phyloP scores from a whole-genome alignment of 2,329 filamentous ascomycete species.

The Colletotrichum musae region DNA sequence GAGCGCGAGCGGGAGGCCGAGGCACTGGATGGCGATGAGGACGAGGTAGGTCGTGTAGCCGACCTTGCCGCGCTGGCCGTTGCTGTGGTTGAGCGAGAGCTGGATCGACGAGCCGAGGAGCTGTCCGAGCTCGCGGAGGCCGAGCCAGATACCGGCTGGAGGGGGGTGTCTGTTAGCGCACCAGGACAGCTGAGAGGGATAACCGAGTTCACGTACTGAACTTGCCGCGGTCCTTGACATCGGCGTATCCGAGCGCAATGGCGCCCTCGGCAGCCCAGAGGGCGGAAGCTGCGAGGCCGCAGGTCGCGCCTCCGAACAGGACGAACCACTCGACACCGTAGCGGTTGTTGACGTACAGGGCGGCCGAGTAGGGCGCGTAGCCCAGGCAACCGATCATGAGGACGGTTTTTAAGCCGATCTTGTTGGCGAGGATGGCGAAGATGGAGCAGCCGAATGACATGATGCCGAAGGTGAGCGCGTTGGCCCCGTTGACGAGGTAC shows the following conservation, averaged over 20 bases:
- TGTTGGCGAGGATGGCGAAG: constrained; percentile 57
- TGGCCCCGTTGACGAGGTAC: constrained; percentile 78
- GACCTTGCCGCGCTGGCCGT: constrained; percentile 60
- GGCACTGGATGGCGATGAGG: constrained; percentile 60
- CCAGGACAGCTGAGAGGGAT: background rate
- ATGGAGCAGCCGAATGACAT: constrained; percentile 61
- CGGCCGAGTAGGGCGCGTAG: constrained; percentile 59
- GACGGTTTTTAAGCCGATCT: constrained; percentile 52
- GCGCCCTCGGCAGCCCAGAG: constrained; percentile 54
- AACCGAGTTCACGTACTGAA: constrained; percentile 45
- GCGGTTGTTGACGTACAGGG: constrained; percentile 60
- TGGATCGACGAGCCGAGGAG: constrained; percentile 67
- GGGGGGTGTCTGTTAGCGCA: background rate
- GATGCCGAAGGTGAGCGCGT: constrained; percentile 76
- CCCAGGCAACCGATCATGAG: constrained; percentile 60
- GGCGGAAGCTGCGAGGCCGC: constrained; percentile 55
- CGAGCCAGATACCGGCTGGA: constrained; percentile 65
- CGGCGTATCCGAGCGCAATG: constrained; percentile 50
- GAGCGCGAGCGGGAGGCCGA: constrained; percentile 61
- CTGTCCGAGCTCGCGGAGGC: constrained; percentile 66
- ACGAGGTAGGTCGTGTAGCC: constrained; percentile 58
- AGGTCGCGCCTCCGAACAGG: constrained; percentile 57
- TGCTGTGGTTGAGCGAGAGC: constrained; percentile 62
- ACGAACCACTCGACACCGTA: constrained; percentile 61
- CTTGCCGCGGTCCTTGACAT: constrained; percentile 60